Evolutionary conservation across 257 asterid genomes (phyloP), one percentile per base, ranked within the genome.

Genomic region (Capsicum rhomboideum): DNA sequence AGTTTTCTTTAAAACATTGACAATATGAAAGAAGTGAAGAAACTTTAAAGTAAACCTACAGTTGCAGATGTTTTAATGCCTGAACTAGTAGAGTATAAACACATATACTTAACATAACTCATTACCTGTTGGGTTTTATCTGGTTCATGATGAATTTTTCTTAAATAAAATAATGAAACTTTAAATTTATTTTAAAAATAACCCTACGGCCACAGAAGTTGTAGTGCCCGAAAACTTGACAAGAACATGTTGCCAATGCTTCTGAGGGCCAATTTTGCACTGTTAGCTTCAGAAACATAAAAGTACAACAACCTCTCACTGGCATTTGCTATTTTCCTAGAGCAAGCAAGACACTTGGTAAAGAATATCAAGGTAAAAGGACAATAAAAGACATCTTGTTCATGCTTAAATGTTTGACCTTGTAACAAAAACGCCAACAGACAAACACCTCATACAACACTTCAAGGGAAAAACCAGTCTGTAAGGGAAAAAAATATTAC

Each of bases 321-420:
- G 81, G 63, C 81, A 77, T 77, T 50, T 77, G 81, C 81, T 16
- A 26, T 17, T 77, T 50, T 77, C 81, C 81, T 77, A 16, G 81
- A 77, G 81, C 3, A 77, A 77, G 81, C 44, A 77, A 77, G 13
- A 46, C 21, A 6, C 21, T 74, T 46, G 59, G 12, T 23, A 52
- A 50, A 28, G 6, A 50, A 77, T 77, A 6, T 28, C 81, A 17
- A 50, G 44, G 63, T 77, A 77, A 50, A 77, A 40, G 42, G 50
- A 16, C 63, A 77, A 50, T 17, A 77, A 77, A 77, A 77, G 6
- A 40, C 16, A 8, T 16, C 44, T 77, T 50, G 16, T 34, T 23
- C 46, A 44, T 77, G 61, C 63, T 50, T 50, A 26, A 77, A 26
- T 50, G 81, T 77, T 77, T 77, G 63, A 77, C 63, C 81, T 26